Evolutionary conservation across 164 flowering plant species (phyloP).

Genomic region (Houttuynia cordata): DNA sequence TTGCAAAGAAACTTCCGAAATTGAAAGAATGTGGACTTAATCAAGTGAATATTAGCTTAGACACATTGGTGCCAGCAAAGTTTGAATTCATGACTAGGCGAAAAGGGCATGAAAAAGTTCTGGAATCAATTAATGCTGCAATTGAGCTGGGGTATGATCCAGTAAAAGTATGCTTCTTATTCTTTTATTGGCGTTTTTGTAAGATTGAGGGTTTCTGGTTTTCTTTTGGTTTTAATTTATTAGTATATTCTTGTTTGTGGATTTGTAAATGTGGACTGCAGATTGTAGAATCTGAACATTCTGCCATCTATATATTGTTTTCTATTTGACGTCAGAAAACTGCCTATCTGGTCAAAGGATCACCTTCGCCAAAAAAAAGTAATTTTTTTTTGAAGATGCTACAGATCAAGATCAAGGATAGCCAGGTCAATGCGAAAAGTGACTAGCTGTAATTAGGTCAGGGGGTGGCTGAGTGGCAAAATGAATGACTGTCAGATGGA

Average conservation of each 20-base stretch:
- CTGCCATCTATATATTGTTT: no score
- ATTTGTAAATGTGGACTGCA: not conserved
- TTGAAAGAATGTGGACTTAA: conserved; percentile 76
- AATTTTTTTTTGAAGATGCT: no score
- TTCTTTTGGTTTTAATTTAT: not conserved
- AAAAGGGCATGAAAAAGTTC: conserved; percentile 76
- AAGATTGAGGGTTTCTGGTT: no score
- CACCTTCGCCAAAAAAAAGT: no score
- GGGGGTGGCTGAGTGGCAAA: no score
- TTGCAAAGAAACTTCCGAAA: conserved; percentile 74
- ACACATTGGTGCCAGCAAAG: conserved; percentile 85
- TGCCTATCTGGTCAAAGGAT: no score
- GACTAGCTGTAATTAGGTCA: no score
- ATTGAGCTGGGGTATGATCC: conserved; percentile 75
- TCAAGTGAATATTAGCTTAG: conserved; percentile 81
- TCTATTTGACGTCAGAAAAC: no score
- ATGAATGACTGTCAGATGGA: no score
- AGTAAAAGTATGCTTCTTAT: conserved; percentile 55
- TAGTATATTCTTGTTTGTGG: not conserved
- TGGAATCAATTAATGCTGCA: conserved; percentile 75
- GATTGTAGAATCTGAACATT: not conserved
- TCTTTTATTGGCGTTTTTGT: not conserved
- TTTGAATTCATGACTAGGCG: conserved; percentile 95
- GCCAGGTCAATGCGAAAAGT: no score
- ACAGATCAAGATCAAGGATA: no score